A percentile compares a stretch with the other conserved stretches of the same genome.
Conservation (phyloP, 2,329 filamentous ascomycete genomes). For the Colletotrichum filicis region DNA sequence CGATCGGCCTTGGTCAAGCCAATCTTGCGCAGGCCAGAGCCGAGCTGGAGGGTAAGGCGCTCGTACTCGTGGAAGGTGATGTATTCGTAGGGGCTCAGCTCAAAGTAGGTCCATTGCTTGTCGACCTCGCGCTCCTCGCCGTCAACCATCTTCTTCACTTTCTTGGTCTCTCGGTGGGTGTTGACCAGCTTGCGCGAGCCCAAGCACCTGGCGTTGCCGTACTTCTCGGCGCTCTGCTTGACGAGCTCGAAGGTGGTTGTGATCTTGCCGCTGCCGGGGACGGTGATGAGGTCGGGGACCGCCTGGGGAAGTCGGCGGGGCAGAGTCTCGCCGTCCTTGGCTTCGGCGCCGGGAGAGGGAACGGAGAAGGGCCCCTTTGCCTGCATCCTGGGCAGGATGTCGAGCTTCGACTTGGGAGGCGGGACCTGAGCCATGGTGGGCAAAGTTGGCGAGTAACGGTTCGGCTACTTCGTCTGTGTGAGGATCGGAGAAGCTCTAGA, state of each 20-base stretch:
- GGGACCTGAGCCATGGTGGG: slow-evolving; percentile 24
- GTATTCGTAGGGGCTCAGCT: slow-evolving; percentile 83
- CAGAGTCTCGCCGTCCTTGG: slow-evolving; percentile 78
- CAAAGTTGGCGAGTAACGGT: not conserved
- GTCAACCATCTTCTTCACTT: slow-evolving; percentile 88
- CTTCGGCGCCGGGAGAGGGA: slow-evolving; percentile 72
- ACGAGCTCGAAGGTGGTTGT: slow-evolving; percentile 82
- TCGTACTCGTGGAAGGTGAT: slow-evolving; percentile 83
- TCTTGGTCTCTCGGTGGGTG: slow-evolving; percentile 86
- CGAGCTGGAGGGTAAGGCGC: slow-evolving; percentile 73
- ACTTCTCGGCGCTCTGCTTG: slow-evolving; percentile 72
- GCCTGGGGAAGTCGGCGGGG: slow-evolving; percentile 74
- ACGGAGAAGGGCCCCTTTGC: slow-evolving; percentile 75
- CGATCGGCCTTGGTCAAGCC: slow-evolving; percentile 75
- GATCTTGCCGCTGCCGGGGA: slow-evolving; percentile 70
- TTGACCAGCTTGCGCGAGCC: slow-evolving; percentile 80
- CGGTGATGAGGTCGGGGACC: slow-evolving; percentile 70
- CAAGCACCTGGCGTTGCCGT: slow-evolving; percentile 72
- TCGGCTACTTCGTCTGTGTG: not conserved
- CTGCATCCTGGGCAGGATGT: slow-evolving; percentile 56
- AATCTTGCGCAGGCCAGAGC: slow-evolving; percentile 77
- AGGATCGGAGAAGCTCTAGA: slow-evolving; percentile 6
- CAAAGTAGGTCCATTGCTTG: slow-evolving; percentile 91
- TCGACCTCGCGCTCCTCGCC: slow-evolving; percentile 82
- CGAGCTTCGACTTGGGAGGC: slow-evolving; percentile 33